Percentiles rank a stretch among this genome's conserved stretches.
These are phyloP conservation scores for Sophora flavescens DNA, from an alignment of 306 rosid species.

Conservation along the genomic window DNA sequence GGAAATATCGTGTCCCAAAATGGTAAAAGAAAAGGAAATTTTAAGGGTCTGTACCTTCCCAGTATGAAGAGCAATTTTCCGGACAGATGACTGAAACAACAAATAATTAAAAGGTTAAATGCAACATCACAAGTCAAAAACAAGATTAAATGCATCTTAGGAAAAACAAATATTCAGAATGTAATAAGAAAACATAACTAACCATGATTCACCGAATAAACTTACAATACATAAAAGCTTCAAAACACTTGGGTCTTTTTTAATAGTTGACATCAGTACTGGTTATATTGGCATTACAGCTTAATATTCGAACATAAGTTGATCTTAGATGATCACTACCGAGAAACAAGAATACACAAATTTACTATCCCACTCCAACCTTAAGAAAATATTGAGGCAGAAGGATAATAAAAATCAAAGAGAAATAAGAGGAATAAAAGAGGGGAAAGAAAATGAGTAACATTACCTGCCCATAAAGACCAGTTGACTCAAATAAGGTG, in stretches of 20 bases:
- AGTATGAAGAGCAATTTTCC: slow-evolving; percentile 80
- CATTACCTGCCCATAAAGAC: slow-evolving; percentile 71
- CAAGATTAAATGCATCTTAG: not conserved
- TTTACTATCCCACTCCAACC: slow-evolving; percentile 10
- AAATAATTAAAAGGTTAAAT: slow-evolving; percentile 34
- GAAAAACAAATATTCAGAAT: slow-evolving; percentile 30
- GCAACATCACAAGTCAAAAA: slow-evolving; percentile 21
- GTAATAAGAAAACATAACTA: slow-evolving; percentile 10
- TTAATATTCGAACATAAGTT: not conserved
- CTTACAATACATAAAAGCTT: slow-evolving; percentile 12
- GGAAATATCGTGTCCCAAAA: not conserved
- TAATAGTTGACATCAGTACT: not conserved
- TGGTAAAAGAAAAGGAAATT: too few species aligned
- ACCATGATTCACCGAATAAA: slow-evolving; percentile 6
- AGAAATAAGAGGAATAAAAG: not conserved
- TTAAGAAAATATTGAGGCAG: not conserved
- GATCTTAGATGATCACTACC: not conserved
- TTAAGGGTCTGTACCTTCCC: slow-evolving; percentile 71
- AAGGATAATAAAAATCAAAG: not conserved
- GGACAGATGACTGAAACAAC: slow-evolving; percentile 84
- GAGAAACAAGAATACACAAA: slow-evolving; percentile 15
- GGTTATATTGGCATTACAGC: not conserved
- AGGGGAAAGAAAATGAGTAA: not conserved
- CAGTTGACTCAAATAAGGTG: slow-evolving; percentile 88
- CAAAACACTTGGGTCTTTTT: slow-evolving; percentile 11